phyloP scores from a whole-genome alignment of 352 stramenopile species.

The Globisporangium yorkense region DNA sequence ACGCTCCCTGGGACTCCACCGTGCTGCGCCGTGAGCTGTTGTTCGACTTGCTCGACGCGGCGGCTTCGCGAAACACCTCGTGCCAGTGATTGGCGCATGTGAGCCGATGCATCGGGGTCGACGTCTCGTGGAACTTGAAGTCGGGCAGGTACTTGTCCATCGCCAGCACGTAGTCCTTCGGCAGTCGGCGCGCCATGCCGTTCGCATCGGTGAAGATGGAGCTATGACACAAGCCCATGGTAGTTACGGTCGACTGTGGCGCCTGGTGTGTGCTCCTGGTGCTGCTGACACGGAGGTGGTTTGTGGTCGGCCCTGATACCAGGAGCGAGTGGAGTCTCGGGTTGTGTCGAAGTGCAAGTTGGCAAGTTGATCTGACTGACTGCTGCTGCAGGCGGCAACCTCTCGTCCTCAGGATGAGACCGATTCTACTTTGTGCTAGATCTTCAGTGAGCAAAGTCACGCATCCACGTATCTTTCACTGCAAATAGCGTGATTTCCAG shows the following conservation, averaged over 20 bases:
- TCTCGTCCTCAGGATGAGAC: too few species aligned
- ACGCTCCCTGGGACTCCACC: conserved; percentile 11
- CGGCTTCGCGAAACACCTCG: conserved; percentile 27
- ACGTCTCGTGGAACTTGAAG: conserved; percentile 33
- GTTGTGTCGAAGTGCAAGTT: too few species aligned
- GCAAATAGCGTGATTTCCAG: too few species aligned
- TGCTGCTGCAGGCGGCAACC: too few species aligned
- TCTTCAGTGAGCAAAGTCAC: background rate
- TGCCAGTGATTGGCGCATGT: conserved; percentile 32
- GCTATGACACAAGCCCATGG: background rate
- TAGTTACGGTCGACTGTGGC: background rate
- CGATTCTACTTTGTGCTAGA: background rate
- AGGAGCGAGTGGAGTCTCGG: too few species aligned
- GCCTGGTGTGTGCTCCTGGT: background rate
- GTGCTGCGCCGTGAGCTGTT: conserved; percentile 15
- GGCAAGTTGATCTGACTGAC: too few species aligned
- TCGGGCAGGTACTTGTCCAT: conserved; percentile 29
- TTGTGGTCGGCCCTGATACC: background rate
- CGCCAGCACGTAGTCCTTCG: conserved; percentile 21
- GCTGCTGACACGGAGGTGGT: background rate
- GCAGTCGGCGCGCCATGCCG: conserved; percentile 9
- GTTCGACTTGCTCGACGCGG: conserved; percentile 4
- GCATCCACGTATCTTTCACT: too few species aligned
- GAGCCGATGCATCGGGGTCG: conserved; percentile 21
- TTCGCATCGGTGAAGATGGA: conserved; percentile 12